Conservation (phyloP, 495 filamentous ascomycete genomes). For the Aspergillus bertholletiae region DNA sequence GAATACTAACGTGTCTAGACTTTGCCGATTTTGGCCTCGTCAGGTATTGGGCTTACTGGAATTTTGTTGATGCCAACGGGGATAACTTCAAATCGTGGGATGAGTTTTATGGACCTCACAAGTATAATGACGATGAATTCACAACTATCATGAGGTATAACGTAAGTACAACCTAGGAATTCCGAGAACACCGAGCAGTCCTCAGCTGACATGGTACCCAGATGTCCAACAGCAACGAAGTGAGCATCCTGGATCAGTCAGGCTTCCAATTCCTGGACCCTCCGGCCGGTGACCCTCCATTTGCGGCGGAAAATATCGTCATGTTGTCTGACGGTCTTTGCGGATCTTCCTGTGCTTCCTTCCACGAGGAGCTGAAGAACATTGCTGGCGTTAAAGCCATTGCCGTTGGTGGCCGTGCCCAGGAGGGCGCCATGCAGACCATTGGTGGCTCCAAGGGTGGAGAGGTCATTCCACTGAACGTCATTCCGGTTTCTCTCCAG, state of each 20-base stretch:
- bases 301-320: conserved; percentile 7
- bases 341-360: conserved; percentile 48
- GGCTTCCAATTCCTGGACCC: not conserved
- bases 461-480: conserved; percentile 1
- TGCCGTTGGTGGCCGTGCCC: conserved; percentile 45
- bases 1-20: not conserved
- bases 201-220: not conserved
- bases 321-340: conserved; percentile 44
- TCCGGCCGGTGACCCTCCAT: not conserved
- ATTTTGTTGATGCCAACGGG: conserved; percentile 4
- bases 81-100: conserved; percentile 45
- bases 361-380: conserved; percentile 51
- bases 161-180: not conserved
- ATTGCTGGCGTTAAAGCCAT: conserved; percentile 47
- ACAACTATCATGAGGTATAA: conserved; percentile 25
- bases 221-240: conserved; percentile 9
- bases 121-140: conserved; percentile 39
- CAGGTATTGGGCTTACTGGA: conserved; percentile 3
- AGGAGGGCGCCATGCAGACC: conserved; percentile 40
- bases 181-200: not conserved
- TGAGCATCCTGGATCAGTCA: not conserved
- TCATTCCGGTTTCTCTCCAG: not conserved
- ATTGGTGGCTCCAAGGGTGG: conserved; percentile 34
- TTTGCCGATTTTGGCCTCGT: not conserved
- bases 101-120: conserved; percentile 41